Evolutionary conservation across 73 alveolate genomes (phyloP).

Genomic region (Symbiodinium natans): DNA sequence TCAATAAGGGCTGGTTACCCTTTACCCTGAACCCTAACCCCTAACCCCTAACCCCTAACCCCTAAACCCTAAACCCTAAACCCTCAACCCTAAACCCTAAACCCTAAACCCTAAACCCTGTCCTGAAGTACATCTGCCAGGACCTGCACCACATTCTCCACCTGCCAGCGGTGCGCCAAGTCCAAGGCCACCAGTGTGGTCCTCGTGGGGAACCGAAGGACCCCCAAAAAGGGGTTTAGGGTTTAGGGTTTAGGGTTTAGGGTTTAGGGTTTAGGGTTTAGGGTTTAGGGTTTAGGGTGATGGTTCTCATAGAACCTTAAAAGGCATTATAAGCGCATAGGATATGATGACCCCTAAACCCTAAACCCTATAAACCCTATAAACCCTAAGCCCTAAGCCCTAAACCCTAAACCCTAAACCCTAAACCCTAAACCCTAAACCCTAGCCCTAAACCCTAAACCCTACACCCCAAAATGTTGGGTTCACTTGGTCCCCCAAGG

Average conservation of each 20-base stretch:
- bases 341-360: background rate
- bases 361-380: background rate
- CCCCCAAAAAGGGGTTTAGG: too few relatives aligned
- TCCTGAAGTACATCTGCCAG: background rate
- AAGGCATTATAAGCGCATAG: too few relatives aligned
- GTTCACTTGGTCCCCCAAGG: too few relatives aligned
- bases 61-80: background rate
- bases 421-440: too few relatives aligned
- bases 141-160: background rate
- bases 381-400: background rate
- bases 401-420: background rate
- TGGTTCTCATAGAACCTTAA: too few relatives aligned
- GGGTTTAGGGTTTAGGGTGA: too few relatives aligned
- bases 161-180: background rate
- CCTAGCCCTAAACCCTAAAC: background rate
- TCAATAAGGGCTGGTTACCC: too few relatives aligned
- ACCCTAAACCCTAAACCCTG: background rate
- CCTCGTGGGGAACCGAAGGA: too few relatives aligned
- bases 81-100: background rate
- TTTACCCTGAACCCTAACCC: too few relatives aligned
- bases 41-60: background rate
- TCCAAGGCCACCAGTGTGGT: background rate
- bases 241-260: too few relatives aligned
- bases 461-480: too few relatives aligned
- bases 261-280: too few relatives aligned